phyloP scores from a whole-genome alignment of 352 stramenopile species.

The Globisporangium cederbergense region DNA sequence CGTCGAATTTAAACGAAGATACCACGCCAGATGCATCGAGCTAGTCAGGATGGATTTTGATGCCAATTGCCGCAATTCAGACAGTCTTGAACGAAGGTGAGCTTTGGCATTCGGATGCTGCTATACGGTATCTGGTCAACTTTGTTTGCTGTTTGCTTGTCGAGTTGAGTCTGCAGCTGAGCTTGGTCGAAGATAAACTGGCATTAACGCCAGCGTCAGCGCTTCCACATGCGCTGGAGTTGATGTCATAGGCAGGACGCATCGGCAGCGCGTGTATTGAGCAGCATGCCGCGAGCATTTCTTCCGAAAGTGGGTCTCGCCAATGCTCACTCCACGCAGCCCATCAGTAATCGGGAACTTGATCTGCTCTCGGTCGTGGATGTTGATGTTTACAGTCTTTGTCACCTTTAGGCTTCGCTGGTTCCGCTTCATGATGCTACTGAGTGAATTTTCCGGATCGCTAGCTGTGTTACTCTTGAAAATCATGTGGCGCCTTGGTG shows the following conservation, averaged over 20 bases:
- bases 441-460: background rate
- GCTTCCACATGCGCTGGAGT: conserved; percentile 54
- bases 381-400: background rate
- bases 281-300: conserved; percentile 52
- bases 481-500: conserved; percentile 39
- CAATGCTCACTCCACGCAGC: conserved; percentile 48
- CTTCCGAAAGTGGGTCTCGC: conserved; percentile 46
- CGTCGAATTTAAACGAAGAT: conserved; percentile 40
- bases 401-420: conserved; percentile 12
- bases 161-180: background rate
- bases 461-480: conserved; percentile 1
- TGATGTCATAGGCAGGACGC: conserved; percentile 50
- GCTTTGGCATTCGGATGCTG: too few relatives aligned
- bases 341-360: conserved; percentile 49
- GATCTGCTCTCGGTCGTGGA: conserved; percentile 12
- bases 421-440: conserved; percentile 1
- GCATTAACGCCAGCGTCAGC: conserved; percentile 36
- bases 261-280: conserved; percentile 58
- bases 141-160: background rate
- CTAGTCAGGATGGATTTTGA: background rate
- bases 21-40: background rate
- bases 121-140: background rate
- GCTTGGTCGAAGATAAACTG: conserved; percentile 14
- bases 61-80: background rate
- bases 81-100: conserved; percentile 1